phyloP scores from a whole-genome alignment of 169 alveolate species.

The Theileria equi region DNA sequence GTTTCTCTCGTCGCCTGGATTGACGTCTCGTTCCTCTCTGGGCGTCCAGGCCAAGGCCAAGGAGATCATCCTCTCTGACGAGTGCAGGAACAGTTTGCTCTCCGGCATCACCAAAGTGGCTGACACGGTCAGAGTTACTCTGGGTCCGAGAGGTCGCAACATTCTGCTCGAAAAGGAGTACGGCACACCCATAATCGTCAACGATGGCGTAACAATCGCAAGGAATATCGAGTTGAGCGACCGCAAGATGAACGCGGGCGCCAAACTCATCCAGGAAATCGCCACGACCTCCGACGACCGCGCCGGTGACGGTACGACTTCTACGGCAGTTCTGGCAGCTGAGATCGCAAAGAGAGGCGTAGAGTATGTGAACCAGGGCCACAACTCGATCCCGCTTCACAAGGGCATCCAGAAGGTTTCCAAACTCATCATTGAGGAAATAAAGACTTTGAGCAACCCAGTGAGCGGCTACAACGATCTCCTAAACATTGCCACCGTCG shows the following conservation, averaged over 20 bases:
- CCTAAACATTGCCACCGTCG: constrained; percentile 83
- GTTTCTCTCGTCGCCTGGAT: not conserved
- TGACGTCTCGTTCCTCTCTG: not conserved
- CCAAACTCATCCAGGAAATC: constrained; percentile 84
- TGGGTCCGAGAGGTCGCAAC: constrained; percentile 89
- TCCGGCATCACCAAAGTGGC: constrained; percentile 80
- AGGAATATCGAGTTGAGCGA: constrained; percentile 81
- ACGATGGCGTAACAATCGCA: constrained; percentile 89
- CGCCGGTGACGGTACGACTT: constrained; percentile 90
- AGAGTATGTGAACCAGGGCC: constrained; percentile 83
- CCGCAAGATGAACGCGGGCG: constrained; percentile 83
- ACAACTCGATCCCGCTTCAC: constrained; percentile 83
- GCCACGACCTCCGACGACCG: constrained; percentile 85
- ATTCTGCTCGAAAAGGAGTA: constrained; percentile 83
- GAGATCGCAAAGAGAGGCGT: constrained; percentile 82
- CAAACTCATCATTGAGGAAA: constrained; percentile 79
- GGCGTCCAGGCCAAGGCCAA: constrained; percentile 58
- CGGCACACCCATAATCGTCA: constrained; percentile 84
- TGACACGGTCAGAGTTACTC: constrained; percentile 81
- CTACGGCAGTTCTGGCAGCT: constrained; percentile 86
- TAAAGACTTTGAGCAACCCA: constrained; percentile 78
- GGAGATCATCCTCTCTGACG: constrained; percentile 77
- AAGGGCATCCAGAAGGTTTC: constrained; percentile 84
- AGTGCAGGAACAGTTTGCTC: constrained; percentile 77
- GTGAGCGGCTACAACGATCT: constrained; percentile 79